Evolutionary conservation across 2,329 filamentous ascomycete genomes (phyloP).

Genomic region (Pseudogymnoascus sp.): DNA sequence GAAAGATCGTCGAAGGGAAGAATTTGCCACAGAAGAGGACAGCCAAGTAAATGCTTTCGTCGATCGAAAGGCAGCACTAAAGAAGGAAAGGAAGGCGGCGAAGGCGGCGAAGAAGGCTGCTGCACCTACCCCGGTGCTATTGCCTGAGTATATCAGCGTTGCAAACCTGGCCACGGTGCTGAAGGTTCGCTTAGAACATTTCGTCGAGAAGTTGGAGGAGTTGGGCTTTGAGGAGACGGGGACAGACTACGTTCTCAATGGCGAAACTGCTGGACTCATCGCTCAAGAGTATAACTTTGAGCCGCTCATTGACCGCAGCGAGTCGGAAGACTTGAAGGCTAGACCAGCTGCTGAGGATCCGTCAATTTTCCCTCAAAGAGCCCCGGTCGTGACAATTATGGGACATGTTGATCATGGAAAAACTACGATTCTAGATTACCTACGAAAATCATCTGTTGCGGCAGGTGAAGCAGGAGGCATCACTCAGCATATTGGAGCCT

Average conservation of each 20-base stretch:
- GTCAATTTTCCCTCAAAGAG: conserved; percentile 60
- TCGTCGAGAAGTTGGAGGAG: conserved; percentile 66
- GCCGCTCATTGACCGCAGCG: conserved; percentile 61
- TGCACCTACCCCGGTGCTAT: conserved; percentile 53
- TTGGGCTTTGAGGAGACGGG: conserved; percentile 84
- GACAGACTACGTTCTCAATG: conserved; percentile 76
- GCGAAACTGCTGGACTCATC: conserved; percentile 82
- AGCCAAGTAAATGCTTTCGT: conserved; percentile 24
- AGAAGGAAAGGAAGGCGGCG: conserved; percentile 34
- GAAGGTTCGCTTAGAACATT: conserved; percentile 59
- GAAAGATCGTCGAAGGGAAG: conserved; percentile 17
- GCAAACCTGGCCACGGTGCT: conserved; percentile 69
- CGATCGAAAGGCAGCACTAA: conserved; percentile 28
- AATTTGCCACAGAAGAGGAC: conserved; percentile 23
- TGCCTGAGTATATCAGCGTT: conserved; percentile 92
- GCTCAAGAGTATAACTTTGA: conserved; percentile 91
- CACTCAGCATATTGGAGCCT: conserved; percentile 96
- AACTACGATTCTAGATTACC: conserved; percentile 87
- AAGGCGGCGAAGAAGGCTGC: conserved; percentile 29
- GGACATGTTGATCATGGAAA: conserved; percentile 98
- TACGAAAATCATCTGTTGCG: conserved; percentile 86
- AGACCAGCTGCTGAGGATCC: conserved; percentile 61
- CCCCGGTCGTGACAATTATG: conserved; percentile 98
- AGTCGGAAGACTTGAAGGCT: conserved; percentile 60
- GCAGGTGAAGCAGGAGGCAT: conserved; percentile 92